A percentile compares a stretch with the other conserved stretches of the same genome.
Conservation (phyloP, 495 filamentous ascomycete species). For the Oidiodendron maius region DNA sequence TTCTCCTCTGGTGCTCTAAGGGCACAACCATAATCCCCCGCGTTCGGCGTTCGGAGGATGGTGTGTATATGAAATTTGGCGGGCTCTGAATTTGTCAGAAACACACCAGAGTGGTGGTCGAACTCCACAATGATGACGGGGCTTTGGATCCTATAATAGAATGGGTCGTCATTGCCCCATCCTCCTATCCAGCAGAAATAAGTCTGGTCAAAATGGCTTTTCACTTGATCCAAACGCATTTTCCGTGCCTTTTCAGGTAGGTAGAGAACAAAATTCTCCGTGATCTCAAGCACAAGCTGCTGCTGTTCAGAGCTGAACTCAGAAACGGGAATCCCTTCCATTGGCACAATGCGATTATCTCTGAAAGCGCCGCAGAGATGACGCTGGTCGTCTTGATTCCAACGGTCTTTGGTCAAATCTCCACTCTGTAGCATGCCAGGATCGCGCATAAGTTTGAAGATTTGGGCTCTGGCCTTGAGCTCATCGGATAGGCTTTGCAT, state of each 20-base stretch:
- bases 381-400: conserved; percentile 70
- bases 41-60: conserved; percentile 62
- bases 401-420: conserved; percentile 40
- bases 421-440: conserved; percentile 5
- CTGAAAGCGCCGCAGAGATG: conserved; percentile 69
- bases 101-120: conserved; percentile 76
- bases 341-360: conserved; percentile 69
- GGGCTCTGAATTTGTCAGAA: conserved; percentile 64
- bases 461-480: conserved; percentile 43
- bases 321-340: conserved; percentile 49
- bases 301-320: conserved; percentile 41
- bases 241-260: conserved; percentile 47
- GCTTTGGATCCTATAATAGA: conserved; percentile 72
- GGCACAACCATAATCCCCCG: conserved; percentile 65
- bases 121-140: conserved; percentile 69
- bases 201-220: conserved; percentile 53
- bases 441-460: conserved; percentile 56
- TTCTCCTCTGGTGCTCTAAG: too few relatives aligned
- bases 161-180: conserved; percentile 57
- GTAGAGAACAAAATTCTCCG: conserved; percentile 58
- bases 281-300: conserved; percentile 45
- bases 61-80: conserved; percentile 77
- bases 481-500: conserved; percentile 56
- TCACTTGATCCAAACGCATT: conserved; percentile 44
- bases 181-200: conserved; percentile 74